These are phyloP conservation scores for Phytophthora uliginosa DNA, from an alignment of 352 stramenopile species.

Conservation along the genomic window DNA sequence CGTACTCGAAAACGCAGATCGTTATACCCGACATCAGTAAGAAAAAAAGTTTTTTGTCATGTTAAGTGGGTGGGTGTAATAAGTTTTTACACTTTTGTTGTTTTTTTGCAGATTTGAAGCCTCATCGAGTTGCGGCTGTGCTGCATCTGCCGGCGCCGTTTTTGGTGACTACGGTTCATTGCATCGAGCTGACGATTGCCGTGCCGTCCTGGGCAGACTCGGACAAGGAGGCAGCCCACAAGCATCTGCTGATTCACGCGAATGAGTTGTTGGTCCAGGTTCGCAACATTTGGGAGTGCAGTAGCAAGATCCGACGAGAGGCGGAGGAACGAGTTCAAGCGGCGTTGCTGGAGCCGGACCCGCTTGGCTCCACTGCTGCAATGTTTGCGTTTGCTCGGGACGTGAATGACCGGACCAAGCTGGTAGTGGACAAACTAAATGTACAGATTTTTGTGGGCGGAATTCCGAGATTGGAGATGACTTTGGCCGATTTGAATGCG, in stretches of 20 bases:
- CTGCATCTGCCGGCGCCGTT: slow-evolving; percentile 55
- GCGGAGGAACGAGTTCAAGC: slow-evolving; percentile 43
- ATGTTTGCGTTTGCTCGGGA: slow-evolving; percentile 69
- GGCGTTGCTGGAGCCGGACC: slow-evolving; percentile 60
- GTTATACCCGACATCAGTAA: slow-evolving; percentile 62
- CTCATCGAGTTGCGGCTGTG: slow-evolving; percentile 60
- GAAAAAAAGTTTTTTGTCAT: neutral
- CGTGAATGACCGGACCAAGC: slow-evolving; percentile 59
- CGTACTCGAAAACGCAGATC: slow-evolving; percentile 56
- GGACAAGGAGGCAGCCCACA: slow-evolving; percentile 63
- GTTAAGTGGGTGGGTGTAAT: neutral
- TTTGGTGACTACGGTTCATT: slow-evolving; percentile 64
- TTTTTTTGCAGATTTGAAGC: slow-evolving; percentile 60
- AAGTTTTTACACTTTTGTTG: neutral
- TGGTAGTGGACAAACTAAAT: slow-evolving; percentile 60
- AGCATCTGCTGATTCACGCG: slow-evolving; percentile 56
- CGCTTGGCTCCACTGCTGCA: slow-evolving; percentile 68
- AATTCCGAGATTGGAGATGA: slow-evolving; percentile 45
- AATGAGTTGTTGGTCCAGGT: slow-evolving; percentile 66
- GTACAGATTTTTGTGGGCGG: slow-evolving; percentile 61
- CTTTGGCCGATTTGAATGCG: slow-evolving; percentile 53
- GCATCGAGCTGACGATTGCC: slow-evolving; percentile 61
- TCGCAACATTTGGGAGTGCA: slow-evolving; percentile 58
- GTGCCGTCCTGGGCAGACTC: slow-evolving; percentile 65
- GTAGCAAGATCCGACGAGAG: slow-evolving; percentile 45